Evolutionary conservation across 148 eudicot species (phyloP), one percentile per base, ranked within the genome.

Genomic region (Camellia granthamiana): DNA sequence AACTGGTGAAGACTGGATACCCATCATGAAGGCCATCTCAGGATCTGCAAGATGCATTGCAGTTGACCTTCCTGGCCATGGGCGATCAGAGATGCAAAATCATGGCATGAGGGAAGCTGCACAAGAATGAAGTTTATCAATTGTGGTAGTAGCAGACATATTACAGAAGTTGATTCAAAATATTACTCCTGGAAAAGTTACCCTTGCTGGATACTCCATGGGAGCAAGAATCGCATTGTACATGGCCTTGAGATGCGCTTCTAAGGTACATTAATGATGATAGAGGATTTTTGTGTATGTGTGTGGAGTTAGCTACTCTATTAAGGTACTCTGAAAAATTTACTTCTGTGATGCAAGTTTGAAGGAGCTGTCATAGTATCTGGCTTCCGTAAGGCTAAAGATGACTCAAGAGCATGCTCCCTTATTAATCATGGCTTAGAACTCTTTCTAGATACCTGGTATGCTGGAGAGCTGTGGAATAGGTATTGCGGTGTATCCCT

Each of bases 31-130:
- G 77, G 86, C 92, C 59, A 71, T 95, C 65, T 95, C 98, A 41
- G 79, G 85, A 76, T 85, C 89, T 76, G 84, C 90, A 47, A 91
- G 92, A 87, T 95, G 96, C 87, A 86, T 95, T 65, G 88, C 98
- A 43, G 58, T 91, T 80, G 96, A 95, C 80, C 98, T 95, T 85
- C 98, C 98, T 74, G 97, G 97, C 52, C 98, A 95, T 81, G 97
- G 98, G 69, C 77, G 81, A 75, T 93, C 97, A 75, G 88, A 76
- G 80, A 72, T 88, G 79, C 87, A 84, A 79, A 59, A 84, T 77
- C 78, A 74, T 47, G 85, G 76, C 14, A 47, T 16, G 69, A 67
- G 47, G 62, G 82, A 69, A 62, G 69, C 83, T 68, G 70, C 81
- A 2, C 70, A 72, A 55, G 83, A 69, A 14, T 80, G 81, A 46